Percentiles rank a stretch among this genome's conserved stretches.
These are phyloP conservation scores for Entoloma clypeatum DNA, from an alignment of 1,284 basidiomycete species.

Conservation along the genomic window DNA sequence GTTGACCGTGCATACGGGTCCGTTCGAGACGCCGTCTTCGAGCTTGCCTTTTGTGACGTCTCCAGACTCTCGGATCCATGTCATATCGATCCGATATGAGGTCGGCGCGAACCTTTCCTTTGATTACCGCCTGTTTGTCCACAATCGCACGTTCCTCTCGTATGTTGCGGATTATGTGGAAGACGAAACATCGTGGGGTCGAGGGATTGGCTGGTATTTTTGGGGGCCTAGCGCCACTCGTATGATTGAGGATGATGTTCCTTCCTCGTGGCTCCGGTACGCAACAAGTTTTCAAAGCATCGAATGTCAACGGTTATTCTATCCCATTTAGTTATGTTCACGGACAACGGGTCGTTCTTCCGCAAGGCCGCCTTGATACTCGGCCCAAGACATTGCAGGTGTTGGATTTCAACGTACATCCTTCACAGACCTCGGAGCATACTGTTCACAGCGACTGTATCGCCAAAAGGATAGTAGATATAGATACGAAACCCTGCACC, in stretches of 20 bases:
- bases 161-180: slow-evolving; percentile 21
- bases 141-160: slow-evolving; percentile 32
- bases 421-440: slow-evolving; percentile 1
- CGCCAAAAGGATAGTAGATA: not conserved
- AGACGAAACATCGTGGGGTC: not conserved
- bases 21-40: slow-evolving; percentile 34
- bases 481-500: slow-evolving; percentile 5
- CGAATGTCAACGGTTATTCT: not conserved
- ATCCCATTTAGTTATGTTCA: slow-evolving; percentile 19
- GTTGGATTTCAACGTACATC: slow-evolving; percentile 20
- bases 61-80: slow-evolving; percentile 40
- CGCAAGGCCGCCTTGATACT: slow-evolving; percentile 2
- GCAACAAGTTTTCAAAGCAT: slow-evolving; percentile 4
- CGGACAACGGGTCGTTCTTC: slow-evolving; percentile 20
- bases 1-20: slow-evolving; percentile 31
- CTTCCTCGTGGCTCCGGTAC: slow-evolving; percentile 39
- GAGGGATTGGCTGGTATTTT: slow-evolving; percentile 34
- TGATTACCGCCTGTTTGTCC: slow-evolving; percentile 32
- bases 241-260: slow-evolving; percentile 28
- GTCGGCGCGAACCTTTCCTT: slow-evolving; percentile 5
- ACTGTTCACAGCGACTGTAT: not conserved
- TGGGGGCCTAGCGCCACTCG: slow-evolving; percentile 46
- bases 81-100: slow-evolving; percentile 32
- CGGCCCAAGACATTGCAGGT: slow-evolving; percentile 9
- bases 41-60: slow-evolving; percentile 35